These are phyloP conservation scores for Leccinum solheimii DNA, from an alignment of 1,284 basidiomycete species.

Conservation along the genomic window DNA sequence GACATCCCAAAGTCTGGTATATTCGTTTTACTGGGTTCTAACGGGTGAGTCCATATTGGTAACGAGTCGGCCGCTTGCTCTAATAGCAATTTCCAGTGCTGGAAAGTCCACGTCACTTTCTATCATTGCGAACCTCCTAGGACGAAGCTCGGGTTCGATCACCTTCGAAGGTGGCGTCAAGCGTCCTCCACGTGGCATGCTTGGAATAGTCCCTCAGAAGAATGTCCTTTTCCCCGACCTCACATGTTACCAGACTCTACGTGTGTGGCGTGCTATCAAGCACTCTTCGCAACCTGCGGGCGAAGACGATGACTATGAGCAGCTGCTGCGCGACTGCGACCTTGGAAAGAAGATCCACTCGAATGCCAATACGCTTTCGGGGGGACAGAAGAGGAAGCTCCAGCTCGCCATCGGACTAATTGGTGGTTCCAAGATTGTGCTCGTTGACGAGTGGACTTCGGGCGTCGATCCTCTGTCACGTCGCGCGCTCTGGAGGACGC, in stretches of 20 bases:
- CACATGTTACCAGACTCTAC: constrained; percentile 70
- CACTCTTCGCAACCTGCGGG: constrained; percentile 46
- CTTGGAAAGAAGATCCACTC: constrained; percentile 65
- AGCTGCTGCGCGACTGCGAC: constrained; percentile 70
- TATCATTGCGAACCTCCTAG: constrained; percentile 63
- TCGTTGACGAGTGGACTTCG: constrained; percentile 79
- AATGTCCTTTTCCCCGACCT: constrained; percentile 81
- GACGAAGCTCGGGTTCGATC: constrained; percentile 58
- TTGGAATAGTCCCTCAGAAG: constrained; percentile 82
- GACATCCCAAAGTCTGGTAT: constrained; percentile 70
- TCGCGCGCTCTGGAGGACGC: constrained; percentile 73
- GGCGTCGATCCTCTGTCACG: constrained; percentile 80
- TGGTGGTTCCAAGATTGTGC: constrained; percentile 71
- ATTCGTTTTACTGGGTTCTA: constrained; percentile 73
- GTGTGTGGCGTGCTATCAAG: constrained; percentile 75
- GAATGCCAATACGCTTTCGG: constrained; percentile 66
- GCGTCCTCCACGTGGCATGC: constrained; percentile 55
- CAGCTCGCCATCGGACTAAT: constrained; percentile 77
- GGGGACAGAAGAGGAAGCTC: constrained; percentile 81
- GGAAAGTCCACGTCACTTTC: constrained; percentile 79
- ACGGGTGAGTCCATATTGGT: constrained; percentile 48
- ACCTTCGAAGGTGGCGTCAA: constrained; percentile 58
- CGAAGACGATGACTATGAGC: constrained; percentile 48
- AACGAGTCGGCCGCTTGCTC: background rate
- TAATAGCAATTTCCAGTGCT: constrained; percentile 46